Conservation (phyloP, 345 rosid genomes). For the Carallia brachiata region DNA sequence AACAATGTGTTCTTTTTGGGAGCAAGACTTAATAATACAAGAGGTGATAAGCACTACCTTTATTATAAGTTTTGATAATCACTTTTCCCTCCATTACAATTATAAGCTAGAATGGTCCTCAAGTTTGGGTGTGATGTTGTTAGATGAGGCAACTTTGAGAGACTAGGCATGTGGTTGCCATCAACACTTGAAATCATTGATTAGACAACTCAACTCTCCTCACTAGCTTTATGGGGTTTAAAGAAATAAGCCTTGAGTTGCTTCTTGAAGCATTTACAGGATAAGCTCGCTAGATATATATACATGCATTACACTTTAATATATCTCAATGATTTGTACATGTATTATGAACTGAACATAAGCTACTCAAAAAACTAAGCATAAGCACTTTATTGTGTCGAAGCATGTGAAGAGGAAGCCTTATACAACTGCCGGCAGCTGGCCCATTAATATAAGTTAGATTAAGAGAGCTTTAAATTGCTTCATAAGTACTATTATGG, state of each 20-base stretch:
- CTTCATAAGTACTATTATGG: too few relatives aligned
- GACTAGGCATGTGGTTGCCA: conserved; percentile 30
- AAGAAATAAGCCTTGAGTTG: not conserved
- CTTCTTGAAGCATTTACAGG: not conserved
- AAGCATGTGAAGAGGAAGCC: too few relatives aligned
- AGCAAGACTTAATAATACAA: conserved; percentile 12
- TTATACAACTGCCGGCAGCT: too few relatives aligned
- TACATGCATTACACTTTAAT: too few relatives aligned
- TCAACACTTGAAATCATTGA: conserved; percentile 26
- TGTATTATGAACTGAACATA: too few relatives aligned
- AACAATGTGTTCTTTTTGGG: conserved; percentile 23
- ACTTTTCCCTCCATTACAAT: not conserved
- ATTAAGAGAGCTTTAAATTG: too few relatives aligned
- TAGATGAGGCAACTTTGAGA: conserved; percentile 1
- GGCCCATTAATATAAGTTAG: too few relatives aligned
- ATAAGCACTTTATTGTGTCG: too few relatives aligned
- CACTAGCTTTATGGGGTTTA: not conserved
- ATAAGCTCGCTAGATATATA: not conserved
- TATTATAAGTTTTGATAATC: not conserved
- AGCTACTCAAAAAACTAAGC: too few relatives aligned
- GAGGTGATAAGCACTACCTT: conserved; percentile 5
- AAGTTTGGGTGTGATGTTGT: conserved; percentile 14
- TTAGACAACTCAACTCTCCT: conserved; percentile 36
- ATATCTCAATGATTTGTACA: too few relatives aligned
- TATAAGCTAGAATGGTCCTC: conserved; percentile 19